phyloP scores from a whole-genome alignment of 129 eudicot species.

The Chrysanthemum makinoi region DNA sequence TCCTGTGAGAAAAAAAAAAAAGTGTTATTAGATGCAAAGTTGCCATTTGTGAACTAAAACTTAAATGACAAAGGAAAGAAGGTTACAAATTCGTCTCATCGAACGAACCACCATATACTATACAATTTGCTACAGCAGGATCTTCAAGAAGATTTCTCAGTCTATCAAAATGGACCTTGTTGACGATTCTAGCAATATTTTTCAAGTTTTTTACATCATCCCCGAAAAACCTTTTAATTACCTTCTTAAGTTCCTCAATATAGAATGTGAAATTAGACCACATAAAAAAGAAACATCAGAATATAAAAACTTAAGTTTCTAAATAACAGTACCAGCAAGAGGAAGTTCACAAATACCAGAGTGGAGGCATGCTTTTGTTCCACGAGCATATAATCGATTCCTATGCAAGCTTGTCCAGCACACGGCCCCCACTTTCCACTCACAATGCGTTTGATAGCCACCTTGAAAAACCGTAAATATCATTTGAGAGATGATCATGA shows the following conservation, averaged over 20 bases:
- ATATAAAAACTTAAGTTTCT: neutral
- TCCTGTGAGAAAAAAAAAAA: slow-evolving; percentile 46
- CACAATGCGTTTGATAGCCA: slow-evolving; percentile 64
- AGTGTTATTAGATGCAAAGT: slow-evolving; percentile 4
- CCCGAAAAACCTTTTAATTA: slow-evolving; percentile 61
- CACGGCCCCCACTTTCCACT: slow-evolving; percentile 86
- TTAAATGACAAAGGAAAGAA: neutral
- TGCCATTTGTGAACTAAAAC: neutral
- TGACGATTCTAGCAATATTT: slow-evolving; percentile 57
- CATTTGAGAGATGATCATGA: neutral
- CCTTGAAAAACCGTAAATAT: slow-evolving; percentile 42
- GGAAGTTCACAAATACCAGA: slow-evolving; percentile 45
- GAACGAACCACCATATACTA: slow-evolving; percentile 83
- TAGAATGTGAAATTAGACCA: slow-evolving; percentile 22
- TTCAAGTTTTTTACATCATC: slow-evolving; percentile 54
- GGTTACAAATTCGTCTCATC: slow-evolving; percentile 59
- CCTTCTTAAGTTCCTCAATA: slow-evolving; percentile 62
- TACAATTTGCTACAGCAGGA: slow-evolving; percentile 64
- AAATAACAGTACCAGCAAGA: neutral
- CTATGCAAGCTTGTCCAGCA: slow-evolving; percentile 89
- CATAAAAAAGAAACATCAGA: neutral
- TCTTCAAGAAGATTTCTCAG: slow-evolving; percentile 67
- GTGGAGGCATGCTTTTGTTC: slow-evolving; percentile 60
- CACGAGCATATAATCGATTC: slow-evolving; percentile 75
- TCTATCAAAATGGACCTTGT: slow-evolving; percentile 75